Evolutionary conservation across 2,329 filamentous ascomycete species (phyloP).

Genomic region (Pseudopyrenochaeta lycopersici): DNA sequence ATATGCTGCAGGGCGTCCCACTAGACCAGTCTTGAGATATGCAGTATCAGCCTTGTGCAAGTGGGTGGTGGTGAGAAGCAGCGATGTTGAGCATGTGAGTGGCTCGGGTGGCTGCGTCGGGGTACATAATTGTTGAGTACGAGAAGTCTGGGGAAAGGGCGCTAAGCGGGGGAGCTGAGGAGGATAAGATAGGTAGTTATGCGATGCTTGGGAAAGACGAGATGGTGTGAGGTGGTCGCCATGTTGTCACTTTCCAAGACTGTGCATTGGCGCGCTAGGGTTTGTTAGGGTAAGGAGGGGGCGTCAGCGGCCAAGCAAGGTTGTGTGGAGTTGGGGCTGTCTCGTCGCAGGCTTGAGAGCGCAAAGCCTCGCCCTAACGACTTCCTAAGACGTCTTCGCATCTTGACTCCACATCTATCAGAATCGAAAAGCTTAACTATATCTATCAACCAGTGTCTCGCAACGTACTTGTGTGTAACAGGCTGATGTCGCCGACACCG

Average conservation of each 20-base stretch:
- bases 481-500: not conserved
- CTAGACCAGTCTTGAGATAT: not conserved
- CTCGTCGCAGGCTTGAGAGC: not conserved
- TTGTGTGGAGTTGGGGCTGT: not conserved
- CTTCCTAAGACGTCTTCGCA: not conserved
- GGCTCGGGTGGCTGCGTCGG: not conserved
- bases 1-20: not conserved
- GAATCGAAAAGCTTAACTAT: not conserved
- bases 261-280: not conserved
- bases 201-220: not conserved
- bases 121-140: not conserved
- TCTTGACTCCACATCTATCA: not conserved
- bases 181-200: too few relatives aligned
- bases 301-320: not conserved
- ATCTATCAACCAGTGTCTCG: not conserved
- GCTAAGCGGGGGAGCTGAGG: too few relatives aligned
- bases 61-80: not conserved
- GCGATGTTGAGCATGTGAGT: not conserved
- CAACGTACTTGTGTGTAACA: not conserved
- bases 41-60: not conserved
- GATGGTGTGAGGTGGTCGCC: not conserved
- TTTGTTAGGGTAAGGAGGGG: not conserved
- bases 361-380: not conserved
- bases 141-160: not conserved
- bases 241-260: not conserved